Evolutionary conservation across 495 filamentous ascomycete species (phyloP).

Genomic region (Podospora didyma): DNA sequence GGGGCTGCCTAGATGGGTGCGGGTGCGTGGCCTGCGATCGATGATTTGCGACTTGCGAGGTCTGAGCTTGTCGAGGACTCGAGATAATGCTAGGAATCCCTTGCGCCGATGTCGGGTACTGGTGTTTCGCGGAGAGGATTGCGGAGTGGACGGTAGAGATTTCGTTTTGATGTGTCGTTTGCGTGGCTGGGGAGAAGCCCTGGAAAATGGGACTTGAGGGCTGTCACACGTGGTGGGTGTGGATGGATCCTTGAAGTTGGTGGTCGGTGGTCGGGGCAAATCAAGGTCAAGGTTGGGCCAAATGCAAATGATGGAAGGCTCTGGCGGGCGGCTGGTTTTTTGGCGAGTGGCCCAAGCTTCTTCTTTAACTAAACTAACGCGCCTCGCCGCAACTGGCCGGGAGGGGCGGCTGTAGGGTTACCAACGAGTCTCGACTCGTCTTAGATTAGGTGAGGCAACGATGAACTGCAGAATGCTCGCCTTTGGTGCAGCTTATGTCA

Average conservation of each 20-base stretch:
- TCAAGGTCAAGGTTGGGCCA: constrained; percentile 10
- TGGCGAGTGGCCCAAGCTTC: constrained; percentile 28
- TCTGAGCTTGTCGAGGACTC: not conserved
- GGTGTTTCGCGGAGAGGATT: not conserved
- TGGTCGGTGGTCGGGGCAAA: constrained; percentile 20
- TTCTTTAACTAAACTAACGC: not conserved
- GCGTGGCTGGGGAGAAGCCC: constrained; percentile 11
- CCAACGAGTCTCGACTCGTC: no score
- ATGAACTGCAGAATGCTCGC: no score
- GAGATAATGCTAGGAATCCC: not conserved
- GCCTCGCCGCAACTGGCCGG: not conserved
- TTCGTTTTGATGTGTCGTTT: not conserved
- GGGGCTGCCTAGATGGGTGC: not conserved
- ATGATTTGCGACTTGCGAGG: not conserved
- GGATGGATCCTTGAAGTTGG: constrained; percentile 19
- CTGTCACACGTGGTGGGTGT: constrained; percentile 21
- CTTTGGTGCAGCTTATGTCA: no score
- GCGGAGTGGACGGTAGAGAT: constrained; percentile 7
- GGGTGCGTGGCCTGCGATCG: not conserved
- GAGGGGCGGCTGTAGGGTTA: not conserved
- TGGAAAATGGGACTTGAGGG: constrained; percentile 13
- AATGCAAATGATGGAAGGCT: constrained; percentile 22
- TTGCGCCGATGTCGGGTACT: constrained; percentile 6
- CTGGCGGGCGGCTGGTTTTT: constrained; percentile 22
- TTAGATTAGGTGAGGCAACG: no score